Evolutionary conservation across 495 filamentous ascomycete species (phyloP).

Genomic region (Collariella sp.): DNA sequence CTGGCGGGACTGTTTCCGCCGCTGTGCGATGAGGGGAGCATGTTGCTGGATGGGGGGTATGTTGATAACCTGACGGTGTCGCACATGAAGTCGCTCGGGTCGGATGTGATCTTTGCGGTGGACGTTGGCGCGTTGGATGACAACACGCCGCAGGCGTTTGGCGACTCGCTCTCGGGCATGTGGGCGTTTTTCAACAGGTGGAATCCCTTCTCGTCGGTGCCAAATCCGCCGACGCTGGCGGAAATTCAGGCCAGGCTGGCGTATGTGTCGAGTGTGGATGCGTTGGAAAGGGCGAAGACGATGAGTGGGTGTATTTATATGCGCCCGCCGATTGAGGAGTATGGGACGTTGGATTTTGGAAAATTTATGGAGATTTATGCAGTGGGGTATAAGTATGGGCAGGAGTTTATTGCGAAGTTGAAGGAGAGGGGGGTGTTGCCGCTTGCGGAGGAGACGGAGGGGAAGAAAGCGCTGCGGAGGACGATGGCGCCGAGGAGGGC

Average conservation of each 20-base stretch:
- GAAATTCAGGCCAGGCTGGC: conserved; percentile 93
- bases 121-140: conserved; percentile 91
- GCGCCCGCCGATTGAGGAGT: conserved; percentile 87
- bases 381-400: conserved; percentile 79
- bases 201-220: conserved; percentile 82
- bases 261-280: conserved; percentile 89
- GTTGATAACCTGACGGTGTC: conserved; percentile 94
- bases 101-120: conserved; percentile 88
- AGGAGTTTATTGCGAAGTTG: conserved; percentile 63
- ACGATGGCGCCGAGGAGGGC: conserved; percentile 91
- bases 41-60: conserved; percentile 94
- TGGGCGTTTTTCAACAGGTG: conserved; percentile 92
- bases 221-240: conserved; percentile 88
- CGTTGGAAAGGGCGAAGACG: conserved; percentile 83
- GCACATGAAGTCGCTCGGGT: conserved; percentile 92
- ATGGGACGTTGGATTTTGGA: conserved; percentile 89
- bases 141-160: conserved; percentile 79
- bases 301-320: conserved; percentile 87
- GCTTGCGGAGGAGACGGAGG: conserved; percentile 63
- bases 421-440: conserved; percentile 67
- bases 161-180: conserved; percentile 88
- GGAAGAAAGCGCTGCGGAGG: conserved; percentile 77
- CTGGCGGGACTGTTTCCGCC: conserved; percentile 87
- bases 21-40: conserved; percentile 90
- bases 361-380: conserved; percentile 96